A percentile compares a stretch with the other conserved stretches of the same genome.
Evolutionary conservation across 2,329 filamentous ascomycete genomes (phyloP).

Genomic region (Chrysoporthe deuterocubensis): DNA sequence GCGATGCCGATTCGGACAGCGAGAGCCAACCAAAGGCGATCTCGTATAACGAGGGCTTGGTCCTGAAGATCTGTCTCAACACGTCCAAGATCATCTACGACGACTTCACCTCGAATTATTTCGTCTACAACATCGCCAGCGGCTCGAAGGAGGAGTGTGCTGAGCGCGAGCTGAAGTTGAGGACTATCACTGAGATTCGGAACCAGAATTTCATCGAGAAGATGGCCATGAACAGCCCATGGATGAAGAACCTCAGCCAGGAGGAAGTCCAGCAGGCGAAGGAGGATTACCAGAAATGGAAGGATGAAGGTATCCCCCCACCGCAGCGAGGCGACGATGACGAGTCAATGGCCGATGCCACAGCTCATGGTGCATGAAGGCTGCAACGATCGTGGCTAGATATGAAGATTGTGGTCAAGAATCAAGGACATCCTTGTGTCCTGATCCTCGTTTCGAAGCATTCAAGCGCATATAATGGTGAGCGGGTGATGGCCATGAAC

Average conservation of each 20-base stretch:
- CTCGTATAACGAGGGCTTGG: slow-evolving; percentile 68
- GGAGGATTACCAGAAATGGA: slow-evolving; percentile 62
- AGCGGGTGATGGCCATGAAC: neutral
- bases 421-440: neutral
- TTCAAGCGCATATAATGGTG: neutral
- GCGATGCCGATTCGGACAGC: slow-evolving; percentile 66
- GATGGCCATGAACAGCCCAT: slow-evolving; percentile 79
- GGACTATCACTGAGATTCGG: slow-evolving; percentile 41
- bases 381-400: neutral
- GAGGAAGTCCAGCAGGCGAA: slow-evolving; percentile 77
- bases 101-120: slow-evolving; percentile 71
- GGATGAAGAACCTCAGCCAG: slow-evolving; percentile 78
- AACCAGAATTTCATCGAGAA: slow-evolving; percentile 70
- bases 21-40: slow-evolving; percentile 64
- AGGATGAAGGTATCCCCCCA: slow-evolving; percentile 48
- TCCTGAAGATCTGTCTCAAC: slow-evolving; percentile 75
- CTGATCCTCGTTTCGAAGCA: neutral
- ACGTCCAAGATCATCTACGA: slow-evolving; percentile 81
- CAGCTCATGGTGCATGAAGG: slow-evolving; percentile 7
- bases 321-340: slow-evolving; percentile 16
- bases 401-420: too few species aligned
- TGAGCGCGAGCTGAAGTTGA: slow-evolving; percentile 54
- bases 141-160: slow-evolving; percentile 68
- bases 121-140: slow-evolving; percentile 71
- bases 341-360: slow-evolving; percentile 1